Base-by-base conservation (phyloP, 306 rosid species). In the Hippophae rhamnoides region DNA sequence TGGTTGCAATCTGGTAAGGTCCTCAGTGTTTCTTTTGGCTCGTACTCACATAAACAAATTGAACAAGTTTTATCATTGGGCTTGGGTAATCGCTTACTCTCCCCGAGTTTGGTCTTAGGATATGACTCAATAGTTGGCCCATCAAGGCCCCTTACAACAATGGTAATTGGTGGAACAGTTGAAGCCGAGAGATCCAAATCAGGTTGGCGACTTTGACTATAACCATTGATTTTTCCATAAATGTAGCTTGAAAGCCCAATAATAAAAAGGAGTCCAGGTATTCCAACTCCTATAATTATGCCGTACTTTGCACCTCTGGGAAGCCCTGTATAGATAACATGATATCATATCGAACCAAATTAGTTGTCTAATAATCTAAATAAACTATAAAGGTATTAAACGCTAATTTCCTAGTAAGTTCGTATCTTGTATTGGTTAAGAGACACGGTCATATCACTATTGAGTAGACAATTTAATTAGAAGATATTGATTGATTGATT, bases 21-120 rank as follows among this genome's bases (percentile, higher is more conserved):
- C 81, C 75, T 84, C 6, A 88, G 62, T 0, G 77, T 88, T 67
- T 88, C 87, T 50, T 76, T 76, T n/a, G 96, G 68, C 63, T 54
- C 62, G 49, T 88, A 88, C 47, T 88, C 86, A 0, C 83, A 78
- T 50, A 88, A n/a, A 63, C 93, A 87, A 54, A 85, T 88, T 27
- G 94, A 53, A 69, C 96, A 88, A 0, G 56, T 71, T 7, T 54
- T 72, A 1, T 80, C 86, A 5, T 75, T 73, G 5, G 74, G 74
- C 72, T 63, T 75, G 3, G 78, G 90, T 8, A 84, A 52, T 1
- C 77, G 47, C n/a, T 56, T 59, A 53, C 72, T 80, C 51, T 82
- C 79, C 0, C 86, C 88, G 5, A 85, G 56, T 5, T 82, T 81
- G 26, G 64, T 71, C 72, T 84, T 84, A 4, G 84, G 89, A 54